These are phyloP conservation scores for Raddia distichophylla DNA, from an alignment of 176 grass and related monocot genomes.

Conservation along the genomic window DNA sequence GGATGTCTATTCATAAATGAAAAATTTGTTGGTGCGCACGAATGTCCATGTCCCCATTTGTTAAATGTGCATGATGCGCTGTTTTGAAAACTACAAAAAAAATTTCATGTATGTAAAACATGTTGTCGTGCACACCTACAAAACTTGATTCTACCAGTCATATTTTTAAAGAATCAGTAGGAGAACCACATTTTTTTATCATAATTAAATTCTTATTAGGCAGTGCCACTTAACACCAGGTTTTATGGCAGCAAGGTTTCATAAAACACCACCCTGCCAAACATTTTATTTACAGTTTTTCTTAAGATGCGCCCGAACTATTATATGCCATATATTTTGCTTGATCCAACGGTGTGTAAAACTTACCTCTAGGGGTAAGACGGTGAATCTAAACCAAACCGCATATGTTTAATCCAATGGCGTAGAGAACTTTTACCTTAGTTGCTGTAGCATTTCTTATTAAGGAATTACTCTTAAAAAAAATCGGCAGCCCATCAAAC, in stretches of 20 bases:
- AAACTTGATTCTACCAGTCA: neutral
- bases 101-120: constrained; percentile 8
- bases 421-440: no score
- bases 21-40: constrained; percentile 12
- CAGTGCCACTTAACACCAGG: neutral
- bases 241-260: neutral
- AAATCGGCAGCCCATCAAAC: constrained; percentile 5
- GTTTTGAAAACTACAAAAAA: neutral
- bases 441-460: no score
- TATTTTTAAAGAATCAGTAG: neutral
- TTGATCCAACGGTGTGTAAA: no score
- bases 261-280: no score
- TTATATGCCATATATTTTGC: no score
- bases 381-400: no score
- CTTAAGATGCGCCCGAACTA: no score
- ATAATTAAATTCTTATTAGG: neutral
- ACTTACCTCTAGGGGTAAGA: no score
- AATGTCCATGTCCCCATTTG: neutral
- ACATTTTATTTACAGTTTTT: no score
- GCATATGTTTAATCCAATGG: no score
- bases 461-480: neutral
- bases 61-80: neutral
- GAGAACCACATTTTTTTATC: neutral
- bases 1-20: constrained; percentile 14
- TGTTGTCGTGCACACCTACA: neutral